Conservation (phyloP, 192 early-diverging fungal species). For the Entomortierella beljakovae region DNA sequence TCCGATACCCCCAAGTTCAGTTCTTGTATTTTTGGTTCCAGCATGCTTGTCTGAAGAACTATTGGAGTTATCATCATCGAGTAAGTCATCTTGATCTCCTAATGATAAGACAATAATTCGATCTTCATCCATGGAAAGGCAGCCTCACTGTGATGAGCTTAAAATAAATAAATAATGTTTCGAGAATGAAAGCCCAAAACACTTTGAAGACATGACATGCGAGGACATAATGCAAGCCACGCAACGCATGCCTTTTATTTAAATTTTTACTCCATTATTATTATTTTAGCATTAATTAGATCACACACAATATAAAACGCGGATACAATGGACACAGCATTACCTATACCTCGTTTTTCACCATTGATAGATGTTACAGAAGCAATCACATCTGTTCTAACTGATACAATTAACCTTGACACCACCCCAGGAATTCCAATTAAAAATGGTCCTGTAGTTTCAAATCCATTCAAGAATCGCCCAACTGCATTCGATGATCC, state of each 20-base stretch:
- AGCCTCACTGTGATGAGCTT: no score
- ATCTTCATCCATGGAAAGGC: neutral
- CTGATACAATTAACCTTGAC: neutral
- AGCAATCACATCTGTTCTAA: conserved; percentile 16
- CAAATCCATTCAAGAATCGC: conserved; percentile 5
- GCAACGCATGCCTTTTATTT: no score
- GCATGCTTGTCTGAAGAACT: no score
- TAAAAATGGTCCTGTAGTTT: neutral
- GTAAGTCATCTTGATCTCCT: neutral
- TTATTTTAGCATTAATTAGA: neutral
- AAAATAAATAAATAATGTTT: no score
- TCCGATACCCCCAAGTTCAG: no score
- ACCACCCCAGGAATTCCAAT: neutral
- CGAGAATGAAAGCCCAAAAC: no score
- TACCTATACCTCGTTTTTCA: conserved; percentile 20
- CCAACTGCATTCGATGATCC: conserved; percentile 2
- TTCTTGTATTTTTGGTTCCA: no score
- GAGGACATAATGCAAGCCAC: no score
- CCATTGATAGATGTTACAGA: conserved; percentile 26
- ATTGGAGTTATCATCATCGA: neutral
- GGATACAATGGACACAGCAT: neutral
- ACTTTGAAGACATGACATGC: no score
- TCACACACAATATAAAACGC: neutral
- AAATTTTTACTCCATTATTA: no score
- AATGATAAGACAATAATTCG: neutral